Base-by-base conservation (phyloP, 2,329 filamentous ascomycete genomes). In the Bipolaris oryzae region DNA sequence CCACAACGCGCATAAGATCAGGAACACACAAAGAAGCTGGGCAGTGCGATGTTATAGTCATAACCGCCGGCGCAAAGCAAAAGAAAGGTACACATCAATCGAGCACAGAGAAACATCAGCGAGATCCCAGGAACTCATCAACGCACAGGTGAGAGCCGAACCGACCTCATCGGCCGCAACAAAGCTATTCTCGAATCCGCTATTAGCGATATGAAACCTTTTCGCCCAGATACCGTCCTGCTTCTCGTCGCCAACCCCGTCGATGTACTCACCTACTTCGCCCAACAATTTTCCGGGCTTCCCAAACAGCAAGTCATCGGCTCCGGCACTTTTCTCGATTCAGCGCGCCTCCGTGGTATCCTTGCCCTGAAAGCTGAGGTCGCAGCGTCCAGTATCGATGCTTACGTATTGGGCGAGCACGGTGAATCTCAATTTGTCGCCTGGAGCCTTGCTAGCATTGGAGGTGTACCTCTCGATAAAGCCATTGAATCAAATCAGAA, bases 21-120 rank as follows among this genome's bases (percentile, higher is more conserved):
- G 65, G 63, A 0, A 68, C 65, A 18, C 65, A 67, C 51, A 64
- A 64, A n/a, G 63, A 68, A 37, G 65, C 65, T 2, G 65, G 65
- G 0, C 63, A 68, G 21, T 63, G 58, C 59, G 62, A 68, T 37
- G 63, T 68, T 9, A 45, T 67, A 7, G 62, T 68, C n/a, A 63
- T 68, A 11, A 60, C 65, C 0, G 65, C 63, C 0, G 65, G 65
- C 5, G 65, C 65, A 2, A 65, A 65, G 34, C 63, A 68, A 10
- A 68, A 68, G 44, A 58, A 68, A 42, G 62, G 61, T 64, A 39
- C 34, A 5, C 13, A 18, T 31, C 34, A 38, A 28, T 31, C 3
- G 13, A 42, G 20, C 38, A 16, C 5, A 2, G 21, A 25, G 20
- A 23, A 25, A 25, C 16, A 49, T 13, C 11, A 7, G 15, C 9